Conservation (phyloP, 163 green algal genomes). For the Dunaliella salina region DNA sequence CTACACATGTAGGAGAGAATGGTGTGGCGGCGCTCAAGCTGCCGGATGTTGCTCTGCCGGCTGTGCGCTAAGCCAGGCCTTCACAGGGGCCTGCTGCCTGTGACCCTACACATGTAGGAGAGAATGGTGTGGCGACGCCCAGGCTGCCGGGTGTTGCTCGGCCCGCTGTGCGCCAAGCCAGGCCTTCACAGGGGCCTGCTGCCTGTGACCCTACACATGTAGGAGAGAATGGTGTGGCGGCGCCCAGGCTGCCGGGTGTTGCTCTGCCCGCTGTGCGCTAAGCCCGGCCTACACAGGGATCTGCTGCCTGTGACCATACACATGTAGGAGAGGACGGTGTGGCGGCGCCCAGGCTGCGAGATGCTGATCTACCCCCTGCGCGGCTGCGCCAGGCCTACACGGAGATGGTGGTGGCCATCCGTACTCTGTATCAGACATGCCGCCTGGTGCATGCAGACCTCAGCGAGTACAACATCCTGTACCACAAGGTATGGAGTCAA, state of each 20-base stretch:
- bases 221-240: conserved; percentile 69
- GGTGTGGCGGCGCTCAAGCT: conserved; percentile 74
- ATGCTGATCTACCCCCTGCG: conserved; percentile 52
- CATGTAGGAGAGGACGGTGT: conserved; percentile 57
- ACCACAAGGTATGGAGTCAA: conserved; percentile 73
- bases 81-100: too few species aligned
- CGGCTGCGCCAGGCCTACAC: conserved; percentile 65
- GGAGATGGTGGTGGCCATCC: conserved; percentile 80
- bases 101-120: conserved; percentile 16
- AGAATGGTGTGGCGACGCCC: conserved; percentile 69
- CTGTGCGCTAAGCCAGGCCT: too few species aligned
- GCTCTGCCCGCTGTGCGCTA: conserved; percentile 48
- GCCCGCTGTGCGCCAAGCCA: conserved; percentile 50
- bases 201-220: too few species aligned
- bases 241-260: conserved; percentile 82
- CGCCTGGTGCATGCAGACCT: conserved; percentile 96
- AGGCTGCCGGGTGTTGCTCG: conserved; percentile 83
- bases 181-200: conserved; percentile 75
- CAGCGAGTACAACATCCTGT: conserved; percentile 98
- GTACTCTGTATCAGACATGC: conserved; percentile 64
- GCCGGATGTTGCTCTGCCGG: too few species aligned
- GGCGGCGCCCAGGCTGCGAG: conserved; percentile 62
- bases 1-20: conserved; percentile 34
- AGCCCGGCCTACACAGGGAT: conserved; percentile 44
- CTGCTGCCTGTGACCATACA: background rate